Percentiles rank a stretch among this genome's conserved stretches.
Evolutionary conservation across 73 alveolate genomes (phyloP).

Genomic region (Uronychia setigera): DNA sequence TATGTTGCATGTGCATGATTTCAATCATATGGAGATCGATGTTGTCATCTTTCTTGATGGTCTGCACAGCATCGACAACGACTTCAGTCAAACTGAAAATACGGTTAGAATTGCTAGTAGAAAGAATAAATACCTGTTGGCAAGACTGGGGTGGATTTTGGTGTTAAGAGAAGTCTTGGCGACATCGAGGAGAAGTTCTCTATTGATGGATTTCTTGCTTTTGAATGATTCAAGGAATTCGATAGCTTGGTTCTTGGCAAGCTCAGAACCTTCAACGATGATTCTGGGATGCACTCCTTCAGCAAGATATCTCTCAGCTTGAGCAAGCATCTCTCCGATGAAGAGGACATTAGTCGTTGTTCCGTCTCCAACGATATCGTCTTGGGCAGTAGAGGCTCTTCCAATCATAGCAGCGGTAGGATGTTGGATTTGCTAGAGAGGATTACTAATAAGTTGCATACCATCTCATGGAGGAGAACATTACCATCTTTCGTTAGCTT

Average conservation of each 20-base stretch:
- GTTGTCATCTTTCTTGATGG: conserved; percentile 83
- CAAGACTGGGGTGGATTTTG: conserved; percentile 81
- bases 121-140: conserved; percentile 52
- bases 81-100: not conserved
- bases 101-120: no score
- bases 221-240: conserved; percentile 71
- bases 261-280: conserved; percentile 95
- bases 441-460: not conserved
- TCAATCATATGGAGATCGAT: conserved; percentile 98
- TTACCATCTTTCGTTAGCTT: conserved; percentile 98
- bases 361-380: conserved; percentile 99
- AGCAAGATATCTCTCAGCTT: conserved; percentile 90
- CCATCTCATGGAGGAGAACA: conserved; percentile 96
- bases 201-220: conserved; percentile 79
- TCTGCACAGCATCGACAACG: conserved; percentile 85
- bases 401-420: conserved; percentile 99
- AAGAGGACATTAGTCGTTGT: conserved; percentile 96
- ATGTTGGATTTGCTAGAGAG: conserved; percentile 87
- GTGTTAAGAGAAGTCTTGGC: conserved; percentile 94
- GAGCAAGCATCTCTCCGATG: conserved; percentile 95
- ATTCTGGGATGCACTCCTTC: conserved; percentile 98
- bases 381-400: conserved; percentile 99
- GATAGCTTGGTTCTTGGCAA: conserved; percentile 85
- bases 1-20: conserved; percentile 99
- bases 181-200: conserved; percentile 93